These are phyloP conservation scores for Amphicarpaea edgeworthii DNA, from an alignment of 306 rosid genomes.

Conservation along the genomic window DNA sequence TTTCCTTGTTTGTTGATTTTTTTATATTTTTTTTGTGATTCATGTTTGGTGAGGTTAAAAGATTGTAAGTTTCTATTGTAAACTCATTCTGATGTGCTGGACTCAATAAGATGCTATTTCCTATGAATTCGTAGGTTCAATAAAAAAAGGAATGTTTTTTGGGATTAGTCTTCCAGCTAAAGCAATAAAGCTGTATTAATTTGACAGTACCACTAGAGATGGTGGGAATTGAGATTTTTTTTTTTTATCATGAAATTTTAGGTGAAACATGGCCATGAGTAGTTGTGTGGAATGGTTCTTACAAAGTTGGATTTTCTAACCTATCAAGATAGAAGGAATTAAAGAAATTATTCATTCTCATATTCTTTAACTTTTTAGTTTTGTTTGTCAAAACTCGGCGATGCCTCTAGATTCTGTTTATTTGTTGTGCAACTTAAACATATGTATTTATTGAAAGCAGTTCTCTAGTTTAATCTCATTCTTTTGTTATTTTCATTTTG, in stretches of 20 bases:
- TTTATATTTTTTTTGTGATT: too few species aligned
- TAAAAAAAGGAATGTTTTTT: slow-evolving; percentile 22
- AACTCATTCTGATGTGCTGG: slow-evolving; percentile 33
- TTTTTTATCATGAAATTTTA: slow-evolving; percentile 16
- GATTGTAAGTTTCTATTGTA: neutral
- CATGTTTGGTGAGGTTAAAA: slow-evolving; percentile 20
- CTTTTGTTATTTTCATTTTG: slow-evolving; percentile 31
- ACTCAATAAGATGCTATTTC: slow-evolving; percentile 37
- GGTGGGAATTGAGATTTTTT: neutral
- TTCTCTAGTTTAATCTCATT: slow-evolving; percentile 34
- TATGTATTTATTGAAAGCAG: slow-evolving; percentile 22
- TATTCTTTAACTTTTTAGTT: slow-evolving; percentile 22
- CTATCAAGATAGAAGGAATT: slow-evolving; percentile 23
- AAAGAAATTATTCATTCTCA: neutral
- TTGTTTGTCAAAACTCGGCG: neutral
- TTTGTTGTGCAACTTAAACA: slow-evolving; percentile 6
- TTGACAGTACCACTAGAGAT: slow-evolving; percentile 1
- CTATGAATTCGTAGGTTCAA: slow-evolving; percentile 31
- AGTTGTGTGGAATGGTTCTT: slow-evolving; percentile 5
- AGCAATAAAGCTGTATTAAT: slow-evolving; percentile 14
- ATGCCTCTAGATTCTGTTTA: slow-evolving; percentile 32
- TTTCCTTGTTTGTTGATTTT: neutral
- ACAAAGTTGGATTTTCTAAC: slow-evolving; percentile 15
- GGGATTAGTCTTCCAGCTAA: slow-evolving; percentile 27
- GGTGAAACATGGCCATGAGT: slow-evolving; percentile 7